Evolutionary conservation across 768 basidiomycete genomes (phyloP), one percentile per base, ranked within the genome.

Genomic region (Collybia mongolica): DNA sequence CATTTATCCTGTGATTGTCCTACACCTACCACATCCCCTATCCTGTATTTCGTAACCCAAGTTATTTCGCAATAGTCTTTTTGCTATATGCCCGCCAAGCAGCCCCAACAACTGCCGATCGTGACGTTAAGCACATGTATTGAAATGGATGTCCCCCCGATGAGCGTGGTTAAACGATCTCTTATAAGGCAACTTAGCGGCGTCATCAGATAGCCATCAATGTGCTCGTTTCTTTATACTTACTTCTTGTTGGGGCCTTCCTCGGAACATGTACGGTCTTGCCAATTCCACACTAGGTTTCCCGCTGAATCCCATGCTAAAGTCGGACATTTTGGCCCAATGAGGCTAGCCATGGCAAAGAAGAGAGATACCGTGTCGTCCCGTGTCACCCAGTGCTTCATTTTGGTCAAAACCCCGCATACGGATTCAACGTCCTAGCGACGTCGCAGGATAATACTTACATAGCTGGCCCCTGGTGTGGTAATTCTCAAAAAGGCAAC

Each of bases 261-360:
- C 49, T 58, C 42, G 52, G 51, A n/a, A 42, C 28, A 43, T 52
- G 23, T 37, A 29, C 35, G 14, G 3, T 46, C 37, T 14, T 15
- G 40, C 51, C 48, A 20, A 47, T 39, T 39, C 19, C 51, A 29
- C 22, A n/a, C 40, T 26, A 11, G 15, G 14, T 23, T 53, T 55
- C 56, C 51, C 49, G 51, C 46, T 39, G 48, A 44, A 14, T 51
- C 54, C 39, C 56, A 60, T 39, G 54, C 5, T 44, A 47, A 22
- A 6, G 23, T 18, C 23, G 40, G 41, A 17, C 15, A 23, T 19
- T 2, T 29, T 40, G 14, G 41, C 29, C n/a, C 28, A 47, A 28
- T 22, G 44, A 41, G 39, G 23, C 17, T 23, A 32, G 23, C 5
- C 14, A 22, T 29, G 32, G n/a, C 48, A 47, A 37, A 48, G 49